Conservation (phyloP, 1,284 basidiomycete species). For the Ceraceosorus guamensis region DNA sequence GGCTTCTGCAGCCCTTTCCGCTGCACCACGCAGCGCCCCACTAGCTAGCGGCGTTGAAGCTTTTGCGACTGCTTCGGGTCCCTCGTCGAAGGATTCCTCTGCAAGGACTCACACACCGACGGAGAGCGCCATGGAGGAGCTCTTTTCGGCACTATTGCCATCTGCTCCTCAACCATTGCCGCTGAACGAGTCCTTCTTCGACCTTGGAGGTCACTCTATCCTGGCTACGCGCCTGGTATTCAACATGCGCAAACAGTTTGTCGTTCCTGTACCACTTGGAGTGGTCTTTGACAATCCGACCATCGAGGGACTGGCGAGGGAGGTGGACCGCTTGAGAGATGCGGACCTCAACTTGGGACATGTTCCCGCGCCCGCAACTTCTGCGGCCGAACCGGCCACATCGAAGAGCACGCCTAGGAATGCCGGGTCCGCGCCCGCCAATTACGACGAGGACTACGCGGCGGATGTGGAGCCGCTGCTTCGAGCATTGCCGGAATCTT, state of each 20-base stretch:
- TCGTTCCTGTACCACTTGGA: constrained; percentile 83
- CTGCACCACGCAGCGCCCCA: constrained; percentile 29
- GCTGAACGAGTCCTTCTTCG: constrained; percentile 92
- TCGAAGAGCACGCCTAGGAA: constrained; percentile 15
- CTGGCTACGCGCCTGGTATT: constrained; percentile 94
- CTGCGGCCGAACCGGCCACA: constrained; percentile 1
- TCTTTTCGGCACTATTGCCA: constrained; percentile 77
- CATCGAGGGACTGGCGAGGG: constrained; percentile 68
- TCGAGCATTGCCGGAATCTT: constrained; percentile 40
- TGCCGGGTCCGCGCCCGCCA: constrained; percentile 28
- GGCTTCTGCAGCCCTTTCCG: constrained; percentile 42
- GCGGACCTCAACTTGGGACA: constrained; percentile 70
- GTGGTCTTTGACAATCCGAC: constrained; percentile 90
- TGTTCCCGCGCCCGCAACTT: constrained; percentile 25
- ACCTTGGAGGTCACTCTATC: constrained; percentile 96
- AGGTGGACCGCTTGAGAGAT: constrained; percentile 69
- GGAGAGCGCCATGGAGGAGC: constrained; percentile 66
- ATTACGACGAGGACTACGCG: constrained; percentile 59
- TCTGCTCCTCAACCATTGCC: constrained; percentile 71
- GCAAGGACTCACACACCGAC: constrained; percentile 56
- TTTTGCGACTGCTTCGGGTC: not conserved
- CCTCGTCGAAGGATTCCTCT: constrained; percentile 11
- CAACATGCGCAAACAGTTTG: constrained; percentile 86
- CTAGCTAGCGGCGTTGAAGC: constrained; percentile 20
- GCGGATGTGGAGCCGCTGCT: constrained; percentile 68